Evolutionary conservation across 83 land plant species (phyloP).

Genomic region (Thuja plicata): DNA sequence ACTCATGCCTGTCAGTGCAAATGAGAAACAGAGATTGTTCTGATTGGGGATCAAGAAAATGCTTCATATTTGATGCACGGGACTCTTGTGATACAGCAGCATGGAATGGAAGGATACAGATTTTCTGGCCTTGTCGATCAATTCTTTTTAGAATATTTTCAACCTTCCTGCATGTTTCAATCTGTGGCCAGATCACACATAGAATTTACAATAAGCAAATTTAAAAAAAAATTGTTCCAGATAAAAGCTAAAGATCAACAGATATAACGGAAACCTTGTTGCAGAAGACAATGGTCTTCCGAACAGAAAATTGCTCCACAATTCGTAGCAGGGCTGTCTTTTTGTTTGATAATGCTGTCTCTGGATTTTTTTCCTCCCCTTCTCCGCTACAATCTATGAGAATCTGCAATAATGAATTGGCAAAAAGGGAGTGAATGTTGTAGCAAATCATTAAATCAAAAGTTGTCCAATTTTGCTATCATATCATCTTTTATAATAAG

Average conservation of each 20-base stretch:
- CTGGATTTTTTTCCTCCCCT: slow-evolving; percentile 72
- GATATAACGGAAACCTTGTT: slow-evolving; percentile 63
- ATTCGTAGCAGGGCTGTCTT: slow-evolving; percentile 75
- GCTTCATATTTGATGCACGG: slow-evolving; percentile 74
- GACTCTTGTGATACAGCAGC: slow-evolving; percentile 81
- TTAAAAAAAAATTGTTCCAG: background rate
- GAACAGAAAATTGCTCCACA: slow-evolving; percentile 67
- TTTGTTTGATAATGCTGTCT: slow-evolving; percentile 85
- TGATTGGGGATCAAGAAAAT: slow-evolving; percentile 54
- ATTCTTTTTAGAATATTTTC: slow-evolving; percentile 78
- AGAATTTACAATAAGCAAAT: background rate
- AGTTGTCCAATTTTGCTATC: background rate
- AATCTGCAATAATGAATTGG: slow-evolving; percentile 35
- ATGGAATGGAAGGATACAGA: slow-evolving; percentile 81
- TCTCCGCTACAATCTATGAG: slow-evolving; percentile 98
- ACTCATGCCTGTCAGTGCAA: slow-evolving; percentile 91
- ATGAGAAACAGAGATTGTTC: slow-evolving; percentile 60
- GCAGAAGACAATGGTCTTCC: slow-evolving; percentile 89
- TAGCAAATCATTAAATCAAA: background rate
- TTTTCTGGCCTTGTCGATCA: slow-evolving; percentile 62
- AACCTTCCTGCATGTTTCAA: slow-evolving; percentile 95
- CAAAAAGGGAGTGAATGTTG: background rate
- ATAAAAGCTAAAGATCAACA: background rate
- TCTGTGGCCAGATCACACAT: slow-evolving; percentile 45
- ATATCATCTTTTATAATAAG: background rate